These are phyloP conservation scores for Sideroxylon spinosum DNA, from an alignment of 179 eudicot species.

Conservation along the genomic window DNA sequence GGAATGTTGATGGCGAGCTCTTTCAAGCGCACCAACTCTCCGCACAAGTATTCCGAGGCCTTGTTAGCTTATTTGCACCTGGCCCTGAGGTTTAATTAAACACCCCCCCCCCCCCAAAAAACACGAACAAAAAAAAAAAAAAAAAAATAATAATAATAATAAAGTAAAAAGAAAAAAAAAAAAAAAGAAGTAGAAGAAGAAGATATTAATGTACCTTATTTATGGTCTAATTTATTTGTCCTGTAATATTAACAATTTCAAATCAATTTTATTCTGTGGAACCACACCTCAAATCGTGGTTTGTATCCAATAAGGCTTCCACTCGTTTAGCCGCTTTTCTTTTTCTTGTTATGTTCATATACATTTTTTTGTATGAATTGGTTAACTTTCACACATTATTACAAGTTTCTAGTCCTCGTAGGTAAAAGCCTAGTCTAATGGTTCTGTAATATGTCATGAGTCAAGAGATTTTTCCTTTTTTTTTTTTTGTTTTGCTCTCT, in stretches of 20 bases:
- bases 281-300: background rate
- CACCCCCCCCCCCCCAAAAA: background rate
- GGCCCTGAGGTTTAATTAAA: constrained; percentile 66
- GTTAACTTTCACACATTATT: too few relatives aligned
- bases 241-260: background rate
- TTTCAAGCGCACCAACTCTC: constrained; percentile 83
- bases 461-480: too few relatives aligned
- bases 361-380: background rate
- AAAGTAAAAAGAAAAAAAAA: too few relatives aligned
- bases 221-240: constrained; percentile 2
- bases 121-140: too few relatives aligned
- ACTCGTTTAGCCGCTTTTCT: background rate
- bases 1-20: constrained; percentile 96
- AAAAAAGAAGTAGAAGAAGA: background rate
- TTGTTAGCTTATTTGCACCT: constrained; percentile 80
- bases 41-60: constrained; percentile 93
- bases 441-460: too few relatives aligned
- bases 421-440: too few relatives aligned
- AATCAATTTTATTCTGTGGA: background rate
- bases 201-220: background rate
- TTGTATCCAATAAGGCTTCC: background rate
- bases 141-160: too few relatives aligned
- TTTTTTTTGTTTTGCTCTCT: too few relatives aligned
- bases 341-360: background rate
- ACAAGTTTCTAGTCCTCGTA: too few relatives aligned